Evolutionary conservation across 2,329 filamentous ascomycete genomes (phyloP).

Genomic region (Cadophora gregata): DNA sequence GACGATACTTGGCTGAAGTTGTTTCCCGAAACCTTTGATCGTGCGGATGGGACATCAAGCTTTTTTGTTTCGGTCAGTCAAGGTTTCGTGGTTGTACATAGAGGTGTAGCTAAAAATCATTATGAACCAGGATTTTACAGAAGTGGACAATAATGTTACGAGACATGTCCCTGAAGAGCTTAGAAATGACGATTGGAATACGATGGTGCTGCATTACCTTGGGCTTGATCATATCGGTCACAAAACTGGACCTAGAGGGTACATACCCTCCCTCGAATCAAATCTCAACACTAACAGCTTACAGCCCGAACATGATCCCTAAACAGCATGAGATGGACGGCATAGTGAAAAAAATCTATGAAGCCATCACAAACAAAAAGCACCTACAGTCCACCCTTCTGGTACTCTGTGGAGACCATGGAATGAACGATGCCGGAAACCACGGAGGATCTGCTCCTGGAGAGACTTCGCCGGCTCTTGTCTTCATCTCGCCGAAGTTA

Average conservation of each 20-base stretch:
- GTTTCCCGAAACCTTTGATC: constrained; percentile 86
- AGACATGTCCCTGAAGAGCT: constrained; percentile 84
- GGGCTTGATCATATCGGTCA: constrained; percentile 98
- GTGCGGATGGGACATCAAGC: constrained; percentile 91
- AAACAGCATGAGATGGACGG: constrained; percentile 95
- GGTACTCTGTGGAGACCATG: constrained; percentile 90
- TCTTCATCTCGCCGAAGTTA: constrained; percentile 89
- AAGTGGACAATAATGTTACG: constrained; percentile 98
- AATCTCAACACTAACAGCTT: constrained; percentile 29
- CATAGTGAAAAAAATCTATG: constrained; percentile 78
- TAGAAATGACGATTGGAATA: constrained; percentile 81
- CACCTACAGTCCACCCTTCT: constrained; percentile 82
- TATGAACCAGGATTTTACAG: constrained; percentile 80
- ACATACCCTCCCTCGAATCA: constrained; percentile 23
- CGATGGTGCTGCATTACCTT: constrained; percentile 93
- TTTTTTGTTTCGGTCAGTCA: constrained; percentile 92
- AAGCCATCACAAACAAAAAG: constrained; percentile 70
- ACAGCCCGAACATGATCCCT: constrained; percentile 84
- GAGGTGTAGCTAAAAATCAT: constrained; percentile 37
- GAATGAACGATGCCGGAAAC: constrained; percentile 99
- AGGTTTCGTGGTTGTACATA: constrained; percentile 36
- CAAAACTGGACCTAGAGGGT: constrained; percentile 88
- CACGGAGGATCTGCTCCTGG: constrained; percentile 93
- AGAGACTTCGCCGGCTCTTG: constrained; percentile 89
- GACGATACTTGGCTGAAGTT: constrained; percentile 99